phyloP scores from a whole-genome alignment of 1,284 basidiomycete species.

The Tilletia setariae region DNA sequence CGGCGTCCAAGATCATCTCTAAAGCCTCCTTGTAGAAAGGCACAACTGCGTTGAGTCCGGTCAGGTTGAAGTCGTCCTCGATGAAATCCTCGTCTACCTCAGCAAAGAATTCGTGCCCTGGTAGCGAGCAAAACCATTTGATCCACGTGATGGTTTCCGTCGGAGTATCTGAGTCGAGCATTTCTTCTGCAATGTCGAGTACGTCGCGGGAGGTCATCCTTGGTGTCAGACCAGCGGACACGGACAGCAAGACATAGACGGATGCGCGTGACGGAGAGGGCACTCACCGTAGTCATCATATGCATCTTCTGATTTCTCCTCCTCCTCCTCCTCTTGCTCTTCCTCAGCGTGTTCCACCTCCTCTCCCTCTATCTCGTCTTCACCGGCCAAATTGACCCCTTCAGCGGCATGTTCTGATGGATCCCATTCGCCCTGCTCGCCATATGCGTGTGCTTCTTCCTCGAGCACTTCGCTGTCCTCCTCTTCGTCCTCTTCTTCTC shows the following conservation, averaged over 20 bases:
- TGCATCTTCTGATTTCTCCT: constrained; percentile 21
- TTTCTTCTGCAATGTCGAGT: not conserved
- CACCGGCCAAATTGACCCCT: not conserved
- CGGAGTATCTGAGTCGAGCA: constrained; percentile 37
- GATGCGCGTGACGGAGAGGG: too few species aligned
- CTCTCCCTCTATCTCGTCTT: not conserved
- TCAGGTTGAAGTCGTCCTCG: constrained; percentile 99
- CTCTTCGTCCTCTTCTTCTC: constrained; percentile 26
- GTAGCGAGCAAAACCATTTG: constrained; percentile 96
- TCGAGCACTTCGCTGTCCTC: constrained; percentile 23
- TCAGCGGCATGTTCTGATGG: not conserved
- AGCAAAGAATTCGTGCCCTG: constrained; percentile 94
- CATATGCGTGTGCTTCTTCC: constrained; percentile 17
- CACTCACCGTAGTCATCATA: constrained; percentile 21
- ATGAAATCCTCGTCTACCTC: constrained; percentile 93
- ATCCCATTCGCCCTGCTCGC: not conserved
- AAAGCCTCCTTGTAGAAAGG: constrained; percentile 99
- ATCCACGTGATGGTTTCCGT: constrained; percentile 75
- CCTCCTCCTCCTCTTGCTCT: constrained; percentile 8
- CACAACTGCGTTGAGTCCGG: constrained; percentile 88
- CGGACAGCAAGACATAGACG: not conserved
- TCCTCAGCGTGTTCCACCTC: not conserved
- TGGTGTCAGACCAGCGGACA: not conserved
- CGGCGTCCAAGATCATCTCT: constrained; percentile 99
- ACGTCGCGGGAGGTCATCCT: not conserved